Percentiles rank a stretch among this genome's conserved stretches.
Conservation (phyloP, 116 monocot species). For the Trichopus zeylanicus region DNA sequence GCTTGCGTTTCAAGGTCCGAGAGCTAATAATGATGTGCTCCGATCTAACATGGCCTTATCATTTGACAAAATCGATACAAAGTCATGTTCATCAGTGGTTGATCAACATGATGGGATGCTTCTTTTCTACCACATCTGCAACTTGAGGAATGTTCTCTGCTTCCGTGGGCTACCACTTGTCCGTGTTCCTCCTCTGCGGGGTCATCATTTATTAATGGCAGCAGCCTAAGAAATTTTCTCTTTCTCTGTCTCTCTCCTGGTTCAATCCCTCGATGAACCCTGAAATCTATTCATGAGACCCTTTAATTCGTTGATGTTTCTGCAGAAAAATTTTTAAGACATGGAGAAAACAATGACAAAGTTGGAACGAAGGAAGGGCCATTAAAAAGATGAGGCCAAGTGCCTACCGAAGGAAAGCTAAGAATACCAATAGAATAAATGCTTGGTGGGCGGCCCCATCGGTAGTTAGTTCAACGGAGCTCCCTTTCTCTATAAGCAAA, state of each 20-base stretch:
- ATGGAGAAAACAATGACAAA: too few relatives aligned
- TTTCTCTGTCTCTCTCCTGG: too few relatives aligned
- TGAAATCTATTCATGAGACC: too few relatives aligned
- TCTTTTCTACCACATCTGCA: too few relatives aligned
- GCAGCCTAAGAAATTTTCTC: too few relatives aligned
- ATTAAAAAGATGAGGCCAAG: not conserved
- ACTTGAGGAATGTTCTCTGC: not conserved
- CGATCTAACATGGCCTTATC: not conserved
- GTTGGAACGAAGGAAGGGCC: too few relatives aligned
- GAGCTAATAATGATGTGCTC: not conserved
- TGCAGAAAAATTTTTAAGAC: too few relatives aligned
- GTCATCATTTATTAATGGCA: too few relatives aligned
- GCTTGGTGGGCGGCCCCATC: not conserved
- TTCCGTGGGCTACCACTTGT: not conserved
- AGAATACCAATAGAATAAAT: too few relatives aligned
- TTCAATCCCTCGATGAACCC: too few relatives aligned
- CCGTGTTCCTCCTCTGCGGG: not conserved
- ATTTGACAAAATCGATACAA: not conserved
- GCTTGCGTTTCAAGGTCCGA: not conserved
- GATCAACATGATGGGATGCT: not conserved
- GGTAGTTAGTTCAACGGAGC: not conserved
- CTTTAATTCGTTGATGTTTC: too few relatives aligned
- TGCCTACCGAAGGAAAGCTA: not conserved
- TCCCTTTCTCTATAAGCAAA: not conserved
- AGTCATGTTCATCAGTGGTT: not conserved